Conservation (phyloP, 2,329 filamentous ascomycete genomes). For the Alternaria brassicae region DNA sequence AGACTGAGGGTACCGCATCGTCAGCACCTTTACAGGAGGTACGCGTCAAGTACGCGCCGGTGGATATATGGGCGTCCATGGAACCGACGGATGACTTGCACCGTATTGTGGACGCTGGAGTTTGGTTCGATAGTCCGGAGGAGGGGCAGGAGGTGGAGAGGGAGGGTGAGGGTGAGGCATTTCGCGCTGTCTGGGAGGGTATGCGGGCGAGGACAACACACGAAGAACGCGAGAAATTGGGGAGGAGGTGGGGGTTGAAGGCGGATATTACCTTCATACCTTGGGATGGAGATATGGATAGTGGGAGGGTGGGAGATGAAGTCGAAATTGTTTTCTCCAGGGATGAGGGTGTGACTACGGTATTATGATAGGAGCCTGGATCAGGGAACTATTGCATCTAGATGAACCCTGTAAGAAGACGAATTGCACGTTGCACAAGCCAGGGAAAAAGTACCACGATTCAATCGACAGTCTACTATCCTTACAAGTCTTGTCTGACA, state of each 20-base stretch:
- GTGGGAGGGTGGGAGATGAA: constrained; percentile 43
- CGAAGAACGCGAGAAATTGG: constrained; percentile 10
- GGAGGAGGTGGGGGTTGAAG: constrained; percentile 20
- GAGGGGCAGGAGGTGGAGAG: constrained; percentile 28
- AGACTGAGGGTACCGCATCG: not conserved
- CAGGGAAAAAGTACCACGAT: not conserved
- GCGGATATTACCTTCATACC: constrained; percentile 32
- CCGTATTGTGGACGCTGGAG: constrained; percentile 34
- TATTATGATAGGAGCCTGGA: not conserved
- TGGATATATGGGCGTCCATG: constrained; percentile 47
- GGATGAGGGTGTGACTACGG: not conserved
- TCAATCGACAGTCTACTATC: not conserved
- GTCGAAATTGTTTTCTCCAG: constrained; percentile 43
- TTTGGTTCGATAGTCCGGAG: constrained; percentile 36
- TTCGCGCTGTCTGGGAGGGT: constrained; percentile 36
- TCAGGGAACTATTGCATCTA: not conserved
- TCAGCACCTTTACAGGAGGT: constrained; percentile 28
- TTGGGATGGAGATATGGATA: constrained; percentile 44
- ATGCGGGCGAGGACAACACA: constrained; percentile 22
- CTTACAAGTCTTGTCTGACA: not conserved
- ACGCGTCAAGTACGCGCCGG: constrained; percentile 40
- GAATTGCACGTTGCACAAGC: not conserved
- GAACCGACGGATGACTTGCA: constrained; percentile 40
- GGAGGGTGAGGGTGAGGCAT: constrained; percentile 43
- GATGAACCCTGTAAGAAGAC: not conserved